These are phyloP conservation scores for Pyrenophora teres DNA, from an alignment of 2,329 filamentous ascomycete genomes.

Conservation along the genomic window DNA sequence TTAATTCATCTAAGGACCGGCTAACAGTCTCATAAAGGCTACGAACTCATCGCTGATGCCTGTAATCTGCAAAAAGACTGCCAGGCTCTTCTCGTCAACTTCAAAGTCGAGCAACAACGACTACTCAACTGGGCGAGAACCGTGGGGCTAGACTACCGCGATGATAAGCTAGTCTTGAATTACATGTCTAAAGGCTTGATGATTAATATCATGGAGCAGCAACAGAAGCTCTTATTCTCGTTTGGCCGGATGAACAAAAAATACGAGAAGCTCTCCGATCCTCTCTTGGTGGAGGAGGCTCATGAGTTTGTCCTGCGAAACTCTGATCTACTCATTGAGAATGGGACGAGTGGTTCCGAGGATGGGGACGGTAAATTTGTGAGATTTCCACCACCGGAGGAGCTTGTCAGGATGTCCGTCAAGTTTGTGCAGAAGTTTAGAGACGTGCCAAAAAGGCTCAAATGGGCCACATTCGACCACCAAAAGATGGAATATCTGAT, in stretches of 20 bases:
- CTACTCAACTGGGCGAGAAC: conserved; percentile 47
- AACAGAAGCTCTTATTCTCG: conserved; percentile 35
- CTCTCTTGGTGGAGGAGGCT: conserved; percentile 33
- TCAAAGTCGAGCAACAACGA: conserved; percentile 47
- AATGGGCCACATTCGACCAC: conserved; percentile 41
- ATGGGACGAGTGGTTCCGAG: conserved; percentile 7
- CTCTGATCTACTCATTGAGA: conserved; percentile 18
- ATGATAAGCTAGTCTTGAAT: conserved; percentile 40
- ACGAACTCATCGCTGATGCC: conserved; percentile 47
- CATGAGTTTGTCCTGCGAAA: conserved; percentile 22
- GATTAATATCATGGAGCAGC: conserved; percentile 44
- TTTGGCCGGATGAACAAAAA: conserved; percentile 42
- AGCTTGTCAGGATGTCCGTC: conserved; percentile 37
- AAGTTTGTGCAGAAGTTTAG: conserved; percentile 34
- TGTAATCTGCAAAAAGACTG: conserved; percentile 38
- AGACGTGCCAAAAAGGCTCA: conserved; percentile 32
- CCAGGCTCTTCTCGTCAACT: conserved; percentile 42
- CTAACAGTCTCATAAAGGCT: conserved; percentile 28
- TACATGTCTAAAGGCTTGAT: conserved; percentile 41
- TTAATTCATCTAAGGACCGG: background rate
- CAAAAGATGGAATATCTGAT: conserved; percentile 42
- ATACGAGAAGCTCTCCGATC: conserved; percentile 37
- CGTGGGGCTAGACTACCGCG: conserved; percentile 39
- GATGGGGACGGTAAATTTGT: conserved; percentile 27
- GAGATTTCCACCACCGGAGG: conserved; percentile 39